phyloP scores from a whole-genome alignment of 1,284 basidiomycete genomes.

The Moniliophthora roreri region DNA sequence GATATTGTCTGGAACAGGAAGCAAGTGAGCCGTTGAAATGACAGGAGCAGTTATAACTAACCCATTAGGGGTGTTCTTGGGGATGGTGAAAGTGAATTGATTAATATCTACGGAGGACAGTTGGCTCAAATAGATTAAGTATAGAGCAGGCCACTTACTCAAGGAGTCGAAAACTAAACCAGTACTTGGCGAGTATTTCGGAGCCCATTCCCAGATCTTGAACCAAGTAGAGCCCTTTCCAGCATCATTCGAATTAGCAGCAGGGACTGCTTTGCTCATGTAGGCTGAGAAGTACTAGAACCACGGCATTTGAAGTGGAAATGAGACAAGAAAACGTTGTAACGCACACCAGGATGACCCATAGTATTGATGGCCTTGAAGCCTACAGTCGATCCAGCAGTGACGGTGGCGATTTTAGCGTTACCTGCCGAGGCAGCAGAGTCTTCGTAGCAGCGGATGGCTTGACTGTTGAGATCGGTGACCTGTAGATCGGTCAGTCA shows the following conservation, averaged over 20 bases:
- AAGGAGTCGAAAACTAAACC: constrained; percentile 33
- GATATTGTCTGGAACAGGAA: constrained; percentile 24
- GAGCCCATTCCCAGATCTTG: constrained; percentile 45
- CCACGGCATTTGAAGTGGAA: not conserved
- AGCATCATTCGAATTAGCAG: constrained; percentile 39
- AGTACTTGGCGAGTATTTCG: constrained; percentile 31
- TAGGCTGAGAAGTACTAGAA: constrained; percentile 40
- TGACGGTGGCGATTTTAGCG: constrained; percentile 39
- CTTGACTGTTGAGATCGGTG: constrained; percentile 40
- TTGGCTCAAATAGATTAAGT: too few relatives aligned
- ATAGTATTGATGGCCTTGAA: constrained; percentile 31
- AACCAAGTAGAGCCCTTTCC: constrained; percentile 48
- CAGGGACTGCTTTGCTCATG: constrained; percentile 38
- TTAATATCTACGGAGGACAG: constrained; percentile 24
- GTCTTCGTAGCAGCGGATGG: constrained; percentile 47
- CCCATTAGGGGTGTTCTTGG: constrained; percentile 30
- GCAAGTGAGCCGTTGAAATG: too few relatives aligned
- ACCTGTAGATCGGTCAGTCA: constrained; percentile 14
- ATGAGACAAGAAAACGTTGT: not conserved
- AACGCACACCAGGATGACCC: constrained; percentile 37
- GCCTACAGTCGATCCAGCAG: constrained; percentile 37
- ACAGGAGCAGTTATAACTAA: constrained; percentile 14
- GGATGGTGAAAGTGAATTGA: constrained; percentile 40
- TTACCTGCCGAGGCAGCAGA: constrained; percentile 15
- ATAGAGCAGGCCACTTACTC: constrained; percentile 26